Percentiles rank a stretch among this genome's conserved stretches.
Evolutionary conservation across 2,329 filamentous ascomycete species (phyloP).

Genomic region (Clonostachys solani): DNA sequence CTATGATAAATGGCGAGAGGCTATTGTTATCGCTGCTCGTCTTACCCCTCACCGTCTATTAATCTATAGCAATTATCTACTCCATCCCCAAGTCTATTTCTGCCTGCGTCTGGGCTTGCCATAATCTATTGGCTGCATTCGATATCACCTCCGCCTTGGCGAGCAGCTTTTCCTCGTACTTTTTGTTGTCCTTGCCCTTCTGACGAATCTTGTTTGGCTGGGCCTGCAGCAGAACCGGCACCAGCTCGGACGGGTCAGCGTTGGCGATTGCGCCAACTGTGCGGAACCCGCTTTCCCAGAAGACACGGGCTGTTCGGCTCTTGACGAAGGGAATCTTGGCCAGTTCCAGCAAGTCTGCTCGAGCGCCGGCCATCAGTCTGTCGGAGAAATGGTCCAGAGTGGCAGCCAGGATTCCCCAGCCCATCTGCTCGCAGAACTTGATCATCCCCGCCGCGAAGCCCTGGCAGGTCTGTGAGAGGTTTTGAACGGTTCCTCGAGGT

Average conservation of each 20-base stretch:
- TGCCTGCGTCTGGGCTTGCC: conserved; percentile 52
- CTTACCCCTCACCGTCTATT: too few relatives aligned
- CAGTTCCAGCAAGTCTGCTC: conserved; percentile 65
- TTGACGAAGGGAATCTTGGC: conserved; percentile 73
- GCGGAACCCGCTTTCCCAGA: conserved; percentile 74
- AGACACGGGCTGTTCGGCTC: conserved; percentile 65
- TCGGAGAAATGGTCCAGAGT: conserved; percentile 74
- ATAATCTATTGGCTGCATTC: conserved; percentile 64
- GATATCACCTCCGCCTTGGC: conserved; percentile 66
- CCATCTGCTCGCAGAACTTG: conserved; percentile 75
- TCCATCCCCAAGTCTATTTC: conserved; percentile 37
- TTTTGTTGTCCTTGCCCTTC: conserved; percentile 52
- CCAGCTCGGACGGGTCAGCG: conserved; percentile 61
- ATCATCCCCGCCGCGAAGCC: conserved; percentile 77
- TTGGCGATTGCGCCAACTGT: conserved; percentile 65
- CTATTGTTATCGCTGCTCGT: too few relatives aligned
- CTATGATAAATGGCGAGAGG: too few relatives aligned
- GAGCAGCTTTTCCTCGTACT: conserved; percentile 59
- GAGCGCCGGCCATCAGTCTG: conserved; percentile 67
- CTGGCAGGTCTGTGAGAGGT: conserved; percentile 68
- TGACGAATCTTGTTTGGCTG: conserved; percentile 62
- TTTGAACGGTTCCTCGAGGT: conserved; percentile 68
- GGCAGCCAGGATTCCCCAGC: conserved; percentile 67
- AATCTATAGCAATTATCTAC: conserved; percentile 8
- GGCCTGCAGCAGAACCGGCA: conserved; percentile 70